Evolutionary conservation across 345 rosid genomes (phyloP), one percentile per base, ranked within the genome.

Genomic region (Fremontodendron californicum): DNA sequence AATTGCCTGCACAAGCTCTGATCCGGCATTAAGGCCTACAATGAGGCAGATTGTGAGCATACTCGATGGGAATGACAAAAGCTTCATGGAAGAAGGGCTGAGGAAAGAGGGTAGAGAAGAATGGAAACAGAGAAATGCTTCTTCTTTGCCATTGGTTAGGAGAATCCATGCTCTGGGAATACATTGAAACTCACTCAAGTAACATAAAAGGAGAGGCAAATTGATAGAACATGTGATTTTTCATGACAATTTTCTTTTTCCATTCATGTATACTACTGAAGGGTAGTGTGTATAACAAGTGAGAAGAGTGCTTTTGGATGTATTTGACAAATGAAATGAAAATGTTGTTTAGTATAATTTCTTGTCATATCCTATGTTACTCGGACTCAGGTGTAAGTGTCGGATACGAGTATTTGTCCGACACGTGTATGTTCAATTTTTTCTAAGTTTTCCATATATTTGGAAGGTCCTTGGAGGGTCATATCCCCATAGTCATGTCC

Each of bases 101-200:
- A 69, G 69, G 70, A 82, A 46, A 21, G 98, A 96, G 80, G 82
- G 89, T 64, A 82, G 81, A 23, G 87, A 83, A 76, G 90, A 88
- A 75, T 94, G 99, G 90, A 88, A 71, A 70, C 82, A 81, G 45
- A 89, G 86, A 82, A 86, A 96, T 82, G 85, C 83, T 29, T 71
- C 80, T 75, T 87, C 92, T 68, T 80, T 93, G 81, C 86, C 88
- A 71, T 52, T 96, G 92, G 83, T 92, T 40, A 88, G 80, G 80
- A 83, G 92, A 81, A 87, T 96, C 79, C 97, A 93, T 71, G 92
- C 95, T 67, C 86, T 93, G 42, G 99, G 99, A 81, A 90, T 96
- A 71, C 96, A 92, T 39, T 96, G 78, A 91, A 73, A 45, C 54
- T 42, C 46, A 62, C 16, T 18, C 25, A 18, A 18, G 71, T 33